A percentile compares a stretch with the other conserved stretches of the same genome.
Conservation (phyloP, 2,329 filamentous ascomycete genomes). For the Penicillium psychrosexuale region DNA sequence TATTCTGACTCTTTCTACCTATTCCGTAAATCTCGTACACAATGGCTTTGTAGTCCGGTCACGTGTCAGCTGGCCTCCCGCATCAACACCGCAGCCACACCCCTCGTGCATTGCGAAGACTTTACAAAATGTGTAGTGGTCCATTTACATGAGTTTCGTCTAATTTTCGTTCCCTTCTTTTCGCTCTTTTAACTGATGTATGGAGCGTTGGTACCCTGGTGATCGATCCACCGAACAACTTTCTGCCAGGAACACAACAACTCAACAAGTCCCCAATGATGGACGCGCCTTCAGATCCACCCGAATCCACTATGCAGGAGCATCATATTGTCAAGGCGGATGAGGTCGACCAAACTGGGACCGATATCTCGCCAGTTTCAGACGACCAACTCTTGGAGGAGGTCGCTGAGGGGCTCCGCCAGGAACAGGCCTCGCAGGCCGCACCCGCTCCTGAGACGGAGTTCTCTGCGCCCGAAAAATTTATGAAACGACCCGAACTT, state of each 20-base stretch:
- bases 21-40: not conserved
- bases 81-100: constrained; percentile 1
- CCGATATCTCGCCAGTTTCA: constrained; percentile 46
- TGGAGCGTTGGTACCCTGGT: constrained; percentile 4
- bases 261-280: constrained; percentile 16
- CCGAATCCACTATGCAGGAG: constrained; percentile 27
- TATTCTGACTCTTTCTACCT: not conserved
- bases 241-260: constrained; percentile 4
- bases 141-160: not conserved
- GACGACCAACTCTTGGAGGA: constrained; percentile 45
- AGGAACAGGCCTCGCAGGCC: constrained; percentile 31
- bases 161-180: not conserved
- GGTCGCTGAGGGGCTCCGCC: constrained; percentile 38
- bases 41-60: not conserved
- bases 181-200: constrained; percentile 5
- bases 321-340: constrained; percentile 49
- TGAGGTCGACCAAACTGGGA: constrained; percentile 49
- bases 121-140: not conserved
- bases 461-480: constrained; percentile 17
- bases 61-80: not conserved
- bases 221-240: constrained; percentile 1
- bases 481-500: constrained; percentile 34
- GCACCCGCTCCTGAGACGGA: constrained; percentile 8
- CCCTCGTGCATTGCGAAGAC: not conserved
- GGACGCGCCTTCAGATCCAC: constrained; percentile 26